Evolutionary conservation across 1,139 yeast species (phyloP), one percentile per base, ranked within the genome.

Genomic region (Saccharomyces hybrid): DNA sequence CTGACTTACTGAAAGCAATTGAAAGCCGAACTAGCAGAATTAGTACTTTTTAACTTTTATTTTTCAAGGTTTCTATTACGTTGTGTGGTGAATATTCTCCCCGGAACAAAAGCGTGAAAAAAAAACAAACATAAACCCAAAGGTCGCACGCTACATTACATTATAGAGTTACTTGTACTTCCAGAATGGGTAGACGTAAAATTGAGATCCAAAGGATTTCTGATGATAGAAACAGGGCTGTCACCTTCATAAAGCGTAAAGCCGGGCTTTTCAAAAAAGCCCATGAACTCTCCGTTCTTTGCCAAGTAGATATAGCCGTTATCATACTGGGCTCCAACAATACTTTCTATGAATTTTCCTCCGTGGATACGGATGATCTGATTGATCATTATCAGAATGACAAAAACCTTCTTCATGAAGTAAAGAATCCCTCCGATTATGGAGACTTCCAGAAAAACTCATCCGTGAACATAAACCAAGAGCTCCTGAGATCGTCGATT

Each of bases 181-280:
- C 34, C 47, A 34, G 41, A 54, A 93, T 93, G 99, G 99, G 99
- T 53, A 85, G 99, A 77, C 86, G 98, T 74, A 93, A 93, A 73
- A 93, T 93, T 61, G 96, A 89, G 62, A 93, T 93, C 65, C 84
- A 88, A 71, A 98, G 98, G 49, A 82, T 93, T 59, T 77, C 84
- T 5, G 97, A 93, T 64, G 97, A 91, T 71, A 78, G 98, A 57
- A 91, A 90, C 71, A 73, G 90, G 59, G 83, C 95, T 5, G 91
- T 86, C 46, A 93, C 99, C 0, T 93, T 93, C 71, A 89, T 89
- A 59, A 93, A 93, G 71, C 80, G 99, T 55, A 91, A 91, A 71
- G 95, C 96, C 0, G 99, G 99, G 1, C 76, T 93, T 51, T 93
- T 93, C 75, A 93, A 93, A 69, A 93, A 93, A 71, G 99, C 99